Conservation (phyloP, 192 early-diverging fungal species). For the Dimargaris xerosporica region DNA sequence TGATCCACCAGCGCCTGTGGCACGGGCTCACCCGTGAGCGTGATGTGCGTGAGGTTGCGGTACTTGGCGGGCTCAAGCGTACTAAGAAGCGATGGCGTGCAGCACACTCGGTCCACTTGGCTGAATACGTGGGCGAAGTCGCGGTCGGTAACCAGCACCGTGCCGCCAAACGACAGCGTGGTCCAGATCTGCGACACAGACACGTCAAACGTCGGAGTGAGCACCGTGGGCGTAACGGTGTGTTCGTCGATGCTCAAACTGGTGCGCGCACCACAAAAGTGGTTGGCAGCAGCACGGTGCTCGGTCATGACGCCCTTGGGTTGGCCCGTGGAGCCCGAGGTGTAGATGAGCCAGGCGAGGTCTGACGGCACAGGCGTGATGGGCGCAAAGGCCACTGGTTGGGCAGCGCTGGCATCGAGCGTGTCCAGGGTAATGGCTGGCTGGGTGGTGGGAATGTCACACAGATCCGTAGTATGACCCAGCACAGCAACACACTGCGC, state of each 20-base stretch:
- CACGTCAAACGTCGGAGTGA: neutral
- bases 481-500: neutral
- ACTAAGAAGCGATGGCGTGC: neutral
- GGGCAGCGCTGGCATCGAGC: neutral
- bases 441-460: too few species aligned
- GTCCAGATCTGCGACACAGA: neutral
- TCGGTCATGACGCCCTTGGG: neutral
- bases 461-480: too few species aligned
- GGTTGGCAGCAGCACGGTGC: neutral
- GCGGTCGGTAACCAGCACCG: neutral
- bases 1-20: neutral
- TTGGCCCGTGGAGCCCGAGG: slow-evolving; percentile 1
- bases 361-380: neutral
- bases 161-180: neutral
- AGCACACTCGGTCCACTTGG: neutral
- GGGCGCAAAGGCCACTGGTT: neutral
- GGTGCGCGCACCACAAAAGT: too few species aligned
- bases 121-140: neutral
- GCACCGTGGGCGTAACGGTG: neutral
- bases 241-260: neutral
- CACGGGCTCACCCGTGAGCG: neutral
- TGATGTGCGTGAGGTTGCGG: neutral
- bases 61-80: neutral
- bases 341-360: neutral
- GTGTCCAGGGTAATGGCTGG: neutral